Evolutionary conservation across 768 basidiomycete species (phyloP).

Genomic region (Xanthoconium purpureum): DNA sequence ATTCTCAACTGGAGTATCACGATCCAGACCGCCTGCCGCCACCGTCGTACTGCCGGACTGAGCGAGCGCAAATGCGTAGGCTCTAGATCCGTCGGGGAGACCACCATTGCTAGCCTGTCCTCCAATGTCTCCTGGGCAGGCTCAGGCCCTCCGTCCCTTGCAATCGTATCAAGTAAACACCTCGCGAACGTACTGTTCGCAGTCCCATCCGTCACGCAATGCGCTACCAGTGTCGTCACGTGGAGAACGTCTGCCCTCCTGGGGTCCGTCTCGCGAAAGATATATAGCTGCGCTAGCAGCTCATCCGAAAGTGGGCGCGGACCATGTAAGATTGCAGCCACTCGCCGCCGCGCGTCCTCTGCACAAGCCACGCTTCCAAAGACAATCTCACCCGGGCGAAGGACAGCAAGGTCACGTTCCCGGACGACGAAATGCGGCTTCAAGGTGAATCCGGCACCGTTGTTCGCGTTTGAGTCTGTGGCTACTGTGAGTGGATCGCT

Average conservation of each 20-base stretch:
- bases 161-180: conserved; percentile 44
- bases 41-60: conserved; percentile 38
- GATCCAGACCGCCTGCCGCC: conserved; percentile 43
- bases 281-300: conserved; percentile 39
- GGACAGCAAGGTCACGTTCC: conserved; percentile 33
- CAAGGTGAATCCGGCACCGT: not conserved
- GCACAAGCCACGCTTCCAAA: conserved; percentile 33
- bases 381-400: conserved; percentile 38
- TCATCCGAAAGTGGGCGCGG: conserved; percentile 41
- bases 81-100: conserved; percentile 37
- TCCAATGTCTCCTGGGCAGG: conserved; percentile 28
- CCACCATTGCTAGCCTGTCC: conserved; percentile 40
- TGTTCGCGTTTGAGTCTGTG: no score
- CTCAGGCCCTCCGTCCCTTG: not conserved
- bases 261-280: conserved; percentile 35
- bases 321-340: conserved; percentile 32
- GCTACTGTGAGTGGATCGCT: not conserved
- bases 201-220: conserved; percentile 50
- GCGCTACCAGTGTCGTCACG: conserved; percentile 43
- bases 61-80: conserved; percentile 30
- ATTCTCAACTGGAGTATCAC: conserved; percentile 36
- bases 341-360: conserved; percentile 34
- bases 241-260: conserved; percentile 39
- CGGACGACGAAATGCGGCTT: conserved; percentile 39
- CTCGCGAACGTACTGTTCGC: conserved; percentile 42